A percentile compares a stretch with the other conserved stretches of the same genome.
These are phyloP conservation scores for Saccharum spontaneum DNA, from an alignment of 176 grass and related monocot species.

Conservation along the genomic window DNA sequence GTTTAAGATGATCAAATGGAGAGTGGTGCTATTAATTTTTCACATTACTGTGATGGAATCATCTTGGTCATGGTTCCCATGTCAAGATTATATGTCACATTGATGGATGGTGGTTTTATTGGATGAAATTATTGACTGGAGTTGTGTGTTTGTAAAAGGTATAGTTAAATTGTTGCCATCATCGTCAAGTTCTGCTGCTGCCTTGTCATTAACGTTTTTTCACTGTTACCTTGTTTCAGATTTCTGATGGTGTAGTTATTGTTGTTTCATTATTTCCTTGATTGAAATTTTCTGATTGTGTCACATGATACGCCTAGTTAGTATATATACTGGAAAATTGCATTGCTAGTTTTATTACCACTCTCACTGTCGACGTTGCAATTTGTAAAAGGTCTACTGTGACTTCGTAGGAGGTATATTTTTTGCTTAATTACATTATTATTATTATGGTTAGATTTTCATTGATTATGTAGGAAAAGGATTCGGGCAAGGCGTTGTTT, in stretches of 20 bases:
- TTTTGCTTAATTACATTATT: constrained; percentile 4
- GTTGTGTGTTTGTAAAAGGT: neutral
- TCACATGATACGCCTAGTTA: neutral
- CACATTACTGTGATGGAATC: constrained; percentile 7
- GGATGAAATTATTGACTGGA: neutral
- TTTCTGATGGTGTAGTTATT: neutral
- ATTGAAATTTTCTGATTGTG: constrained; percentile 18
- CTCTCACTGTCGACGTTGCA: neutral
- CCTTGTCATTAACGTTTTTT: constrained; percentile 19
- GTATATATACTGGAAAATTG: neutral
- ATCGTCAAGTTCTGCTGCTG: neutral
- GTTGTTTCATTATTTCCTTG: constrained; percentile 1
- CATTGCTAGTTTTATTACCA: neutral
- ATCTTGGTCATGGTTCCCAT: neutral
- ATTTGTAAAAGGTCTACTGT: neutral
- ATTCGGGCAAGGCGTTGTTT: neutral
- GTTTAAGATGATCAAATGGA: constrained; percentile 7
- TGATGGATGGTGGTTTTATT: neutral
- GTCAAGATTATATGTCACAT: neutral
- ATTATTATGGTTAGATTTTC: neutral
- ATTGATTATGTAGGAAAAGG: neutral
- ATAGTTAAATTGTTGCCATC: constrained; percentile 12
- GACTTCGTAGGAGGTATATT: neutral
- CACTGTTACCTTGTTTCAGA: neutral
- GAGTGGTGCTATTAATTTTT: constrained; percentile 10